A percentile compares a stretch with the other conserved stretches of the same genome.
Conservation (phyloP, 305 asterid species). For the Petunia hybrid region DNA sequence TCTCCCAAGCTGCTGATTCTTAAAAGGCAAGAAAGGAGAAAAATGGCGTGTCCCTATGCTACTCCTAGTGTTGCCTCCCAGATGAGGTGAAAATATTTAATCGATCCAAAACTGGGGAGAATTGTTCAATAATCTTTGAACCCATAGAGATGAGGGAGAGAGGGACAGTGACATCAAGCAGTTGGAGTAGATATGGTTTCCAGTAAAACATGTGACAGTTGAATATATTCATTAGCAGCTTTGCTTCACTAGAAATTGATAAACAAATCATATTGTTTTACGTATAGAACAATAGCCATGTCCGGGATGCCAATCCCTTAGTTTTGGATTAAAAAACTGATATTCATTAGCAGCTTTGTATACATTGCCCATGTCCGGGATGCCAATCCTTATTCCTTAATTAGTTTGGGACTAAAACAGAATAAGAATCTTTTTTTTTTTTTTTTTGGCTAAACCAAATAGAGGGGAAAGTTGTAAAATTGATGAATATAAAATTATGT, state of each 20-base stretch:
- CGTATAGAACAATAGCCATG: not conserved
- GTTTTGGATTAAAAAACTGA: no score
- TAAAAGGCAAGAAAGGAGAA: conserved; percentile 63
- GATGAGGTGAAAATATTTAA: conserved; percentile 62
- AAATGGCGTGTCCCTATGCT: conserved; percentile 44
- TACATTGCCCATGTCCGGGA: no score
- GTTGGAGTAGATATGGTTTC: not conserved
- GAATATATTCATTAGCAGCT: no score
- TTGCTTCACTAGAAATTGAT: no score
- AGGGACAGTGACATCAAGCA: not conserved
- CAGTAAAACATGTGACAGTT: not conserved
- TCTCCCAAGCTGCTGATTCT: conserved; percentile 72
- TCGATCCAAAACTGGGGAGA: not conserved
- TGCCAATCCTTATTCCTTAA: no score
- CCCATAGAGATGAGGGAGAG: conserved; percentile 17
- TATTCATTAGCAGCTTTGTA: no score
- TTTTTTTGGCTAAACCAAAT: not conserved
- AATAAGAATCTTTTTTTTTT: not conserved
- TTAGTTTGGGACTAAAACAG: no score
- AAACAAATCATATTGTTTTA: no score
- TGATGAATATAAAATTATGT: not conserved
- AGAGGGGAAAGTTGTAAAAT: not conserved
- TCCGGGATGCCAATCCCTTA: no score
- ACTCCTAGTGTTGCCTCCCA: conserved; percentile 61
- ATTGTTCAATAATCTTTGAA: conserved; percentile 73